Base-by-base conservation (phyloP, 2,329 filamentous ascomycete genomes). In the Penicillium digitatum region DNA sequence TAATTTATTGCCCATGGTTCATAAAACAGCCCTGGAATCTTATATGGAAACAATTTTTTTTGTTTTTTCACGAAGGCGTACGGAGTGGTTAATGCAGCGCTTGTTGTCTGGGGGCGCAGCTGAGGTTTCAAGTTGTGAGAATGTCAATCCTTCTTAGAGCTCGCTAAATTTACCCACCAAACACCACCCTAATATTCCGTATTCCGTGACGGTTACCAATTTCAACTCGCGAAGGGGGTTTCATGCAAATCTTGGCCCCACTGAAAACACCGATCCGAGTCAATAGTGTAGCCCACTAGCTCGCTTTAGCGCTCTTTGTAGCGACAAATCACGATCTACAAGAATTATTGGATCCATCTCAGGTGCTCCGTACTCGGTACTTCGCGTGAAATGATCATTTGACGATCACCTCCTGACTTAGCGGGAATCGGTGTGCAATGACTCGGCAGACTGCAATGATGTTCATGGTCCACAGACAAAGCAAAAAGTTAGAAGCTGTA, bases 231-330 rank as follows among this genome's bases (percentile, higher is more conserved):
- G 12, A 44, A 45, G 20, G 43, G 40, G 26, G 42, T 47, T 34
- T 32, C 27, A 35, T 52, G 20, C 27, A 14, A 40, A 32, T 47
- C 42, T 58, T 56, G 48, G 59, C 24, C 52, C 35, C 46, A 38
- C 27, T 20, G 12, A 45, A 47, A 14, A 10, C 22, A 18, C 11
- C 24, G 42, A 58, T 55, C 27, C 43, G 37, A 43, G 39, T 56
- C 57, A 58, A 64, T 64, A 63, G 62, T 45, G 55, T 56, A 59
- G 32, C 32, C 55, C 56, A 50, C 59, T 63, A 61, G 11, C 37
- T 11, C 11, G 42, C 39, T 14, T 50, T 62, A 59, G 57, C 50
- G 56, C 35, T 22, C 31, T 48, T n/a, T 24, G 18, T 35, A 16
- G 31, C 29, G 10, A 24, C 12, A 35, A 48, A 35, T 37, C 16